These are phyloP conservation scores for Fusarium bulbicola DNA, from an alignment of 2,329 filamentous ascomycete genomes.

Conservation along the genomic window DNA sequence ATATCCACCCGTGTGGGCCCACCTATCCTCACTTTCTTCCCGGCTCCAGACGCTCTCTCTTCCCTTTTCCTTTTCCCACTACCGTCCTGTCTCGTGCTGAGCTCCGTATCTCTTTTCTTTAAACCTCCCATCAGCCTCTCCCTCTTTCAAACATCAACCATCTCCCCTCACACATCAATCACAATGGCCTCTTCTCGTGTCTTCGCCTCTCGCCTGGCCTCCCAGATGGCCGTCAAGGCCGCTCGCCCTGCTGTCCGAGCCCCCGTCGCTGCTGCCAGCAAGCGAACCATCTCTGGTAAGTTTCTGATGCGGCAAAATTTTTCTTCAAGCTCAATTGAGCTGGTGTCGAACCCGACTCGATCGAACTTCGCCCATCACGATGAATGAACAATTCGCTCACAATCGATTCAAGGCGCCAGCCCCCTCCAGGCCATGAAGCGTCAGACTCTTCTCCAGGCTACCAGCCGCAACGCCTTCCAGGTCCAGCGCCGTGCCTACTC, in stretches of 20 bases:
- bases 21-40: constrained; percentile 49
- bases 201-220: constrained; percentile 80
- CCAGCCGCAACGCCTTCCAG: constrained; percentile 72
- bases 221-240: constrained; percentile 80
- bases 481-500: constrained; percentile 80
- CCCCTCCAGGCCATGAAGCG: constrained; percentile 81
- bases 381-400: constrained; percentile 47
- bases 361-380: constrained; percentile 41
- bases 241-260: constrained; percentile 78
- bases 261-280: constrained; percentile 71
- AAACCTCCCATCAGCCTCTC: constrained; percentile 47
- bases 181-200: constrained; percentile 85
- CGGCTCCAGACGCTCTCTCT: constrained; percentile 51
- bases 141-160: constrained; percentile 43
- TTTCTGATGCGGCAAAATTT: constrained; percentile 46
- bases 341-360: constrained; percentile 42
- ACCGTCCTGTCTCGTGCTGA: constrained; percentile 47
- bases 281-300: constrained; percentile 81
- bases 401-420: constrained; percentile 59
- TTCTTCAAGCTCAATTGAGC: constrained; percentile 45
- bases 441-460: constrained; percentile 73
- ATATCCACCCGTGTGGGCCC: constrained; percentile 48
- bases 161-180: constrained; percentile 60
- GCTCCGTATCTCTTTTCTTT: constrained; percentile 48
- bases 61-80: constrained; percentile 53